These are phyloP conservation scores for Vitis rotundifolia DNA, from an alignment of 164 flowering plant genomes.

Conservation along the genomic window DNA sequence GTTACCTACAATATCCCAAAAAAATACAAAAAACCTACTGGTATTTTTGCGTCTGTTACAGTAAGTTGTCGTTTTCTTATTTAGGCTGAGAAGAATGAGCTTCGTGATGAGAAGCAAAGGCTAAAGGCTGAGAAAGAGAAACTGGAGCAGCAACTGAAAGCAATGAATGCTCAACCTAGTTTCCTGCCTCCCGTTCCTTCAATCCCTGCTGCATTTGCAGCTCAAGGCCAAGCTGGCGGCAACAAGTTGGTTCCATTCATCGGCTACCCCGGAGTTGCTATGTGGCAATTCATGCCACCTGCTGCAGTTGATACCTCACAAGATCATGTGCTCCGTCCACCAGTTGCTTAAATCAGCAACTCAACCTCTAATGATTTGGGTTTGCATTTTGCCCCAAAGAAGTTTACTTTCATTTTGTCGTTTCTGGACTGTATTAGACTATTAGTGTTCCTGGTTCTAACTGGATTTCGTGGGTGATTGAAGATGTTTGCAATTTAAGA, in stretches of 20 bases:
- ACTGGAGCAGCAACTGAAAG: constrained; percentile 78
- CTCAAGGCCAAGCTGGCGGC: constrained; percentile 67
- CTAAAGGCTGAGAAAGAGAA: constrained; percentile 82
- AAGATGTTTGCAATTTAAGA: not conserved
- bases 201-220: constrained; percentile 63
- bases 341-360: constrained; percentile 64
- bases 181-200: constrained; percentile 63
- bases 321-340: constrained; percentile 92
- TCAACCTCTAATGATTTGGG: constrained; percentile 16
- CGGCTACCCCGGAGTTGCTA: constrained; percentile 85
- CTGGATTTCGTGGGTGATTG: constrained; percentile 28
- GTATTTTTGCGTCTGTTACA: not conserved
- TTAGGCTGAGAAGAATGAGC: constrained; percentile 87
- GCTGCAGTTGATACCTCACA: constrained; percentile 92
- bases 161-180: constrained; percentile 56
- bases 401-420: constrained; percentile 9
- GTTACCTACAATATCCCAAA: not conserved
- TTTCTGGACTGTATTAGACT: constrained; percentile 17
- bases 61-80: not conserved
- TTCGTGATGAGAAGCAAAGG: constrained; percentile 90
- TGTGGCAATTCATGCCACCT: constrained; percentile 99
- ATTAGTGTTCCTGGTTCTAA: constrained; percentile 8
- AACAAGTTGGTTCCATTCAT: constrained; percentile 76
- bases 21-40: not conserved
- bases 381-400: constrained; percentile 13